Conservation (phyloP, 139 green algal genomes). For the Pseudopediastrum boryanum region DNA sequence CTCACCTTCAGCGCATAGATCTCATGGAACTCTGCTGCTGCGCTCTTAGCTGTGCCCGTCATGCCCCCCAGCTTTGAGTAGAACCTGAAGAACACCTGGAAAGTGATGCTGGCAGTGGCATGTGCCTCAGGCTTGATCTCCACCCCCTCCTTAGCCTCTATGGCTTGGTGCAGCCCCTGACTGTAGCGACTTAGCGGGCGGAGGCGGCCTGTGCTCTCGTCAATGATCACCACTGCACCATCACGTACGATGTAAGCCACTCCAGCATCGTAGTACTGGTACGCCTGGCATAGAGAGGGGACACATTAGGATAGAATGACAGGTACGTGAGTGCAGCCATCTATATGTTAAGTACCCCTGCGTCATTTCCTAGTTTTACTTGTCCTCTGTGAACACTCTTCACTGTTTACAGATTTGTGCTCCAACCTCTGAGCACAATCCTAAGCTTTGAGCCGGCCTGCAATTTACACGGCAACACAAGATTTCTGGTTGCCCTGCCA, state of each 20-base stretch:
- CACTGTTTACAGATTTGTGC: too few relatives aligned
- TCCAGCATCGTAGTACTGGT: conserved; percentile 89
- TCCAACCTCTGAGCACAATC: too few relatives aligned
- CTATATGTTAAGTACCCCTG: too few relatives aligned
- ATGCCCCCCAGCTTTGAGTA: conserved; percentile 60
- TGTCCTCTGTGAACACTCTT: too few relatives aligned
- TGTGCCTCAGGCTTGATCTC: conserved; percentile 44
- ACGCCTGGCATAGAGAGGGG: too few relatives aligned
- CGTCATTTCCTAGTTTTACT: too few relatives aligned
- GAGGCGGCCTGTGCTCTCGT: conserved; percentile 92
- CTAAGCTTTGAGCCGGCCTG: too few relatives aligned
- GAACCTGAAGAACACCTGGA: conserved; percentile 64
- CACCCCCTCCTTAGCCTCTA: conserved; percentile 98
- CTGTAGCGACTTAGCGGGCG: conserved; percentile 51
- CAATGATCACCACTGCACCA: conserved; percentile 50
- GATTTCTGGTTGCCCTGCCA: too few relatives aligned
- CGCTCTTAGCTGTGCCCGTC: conserved; percentile 88
- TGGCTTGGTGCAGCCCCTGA: conserved; percentile 64
- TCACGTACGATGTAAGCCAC: conserved; percentile 95
- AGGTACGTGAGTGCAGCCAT: too few relatives aligned
- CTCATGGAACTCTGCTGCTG: conserved; percentile 72
- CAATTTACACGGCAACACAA: too few relatives aligned
- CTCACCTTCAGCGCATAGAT: conserved; percentile 64
- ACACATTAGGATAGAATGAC: too few relatives aligned
- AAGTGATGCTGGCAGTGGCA: conserved; percentile 57